Conservation (phyloP, 2,329 filamentous ascomycete genomes). For the Claviceps pusilla region DNA sequence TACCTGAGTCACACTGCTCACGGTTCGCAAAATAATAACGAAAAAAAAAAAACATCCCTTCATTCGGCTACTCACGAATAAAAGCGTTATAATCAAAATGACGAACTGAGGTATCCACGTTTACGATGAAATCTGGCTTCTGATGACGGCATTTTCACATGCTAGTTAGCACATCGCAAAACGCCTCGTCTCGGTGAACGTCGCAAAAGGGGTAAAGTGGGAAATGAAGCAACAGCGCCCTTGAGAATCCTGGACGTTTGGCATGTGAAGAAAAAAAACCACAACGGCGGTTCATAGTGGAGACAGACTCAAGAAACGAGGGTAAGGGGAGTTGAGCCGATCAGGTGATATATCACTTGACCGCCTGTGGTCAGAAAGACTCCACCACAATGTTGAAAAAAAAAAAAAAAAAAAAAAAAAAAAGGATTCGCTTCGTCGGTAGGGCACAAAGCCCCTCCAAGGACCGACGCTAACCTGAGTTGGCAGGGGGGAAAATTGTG, state of each 20-base stretch:
- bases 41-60: no score
- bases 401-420: not conserved
- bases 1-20: not conserved
- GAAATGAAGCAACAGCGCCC: no score
- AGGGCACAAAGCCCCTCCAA: slow-evolving; percentile 22
- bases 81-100: no score
- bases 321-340: not conserved
- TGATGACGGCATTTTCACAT: not conserved
- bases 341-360: slow-evolving; percentile 7
- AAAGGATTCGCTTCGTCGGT: slow-evolving; percentile 7
- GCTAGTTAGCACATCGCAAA: not conserved
- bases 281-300: not conserved
- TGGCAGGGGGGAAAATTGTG: slow-evolving; percentile 16
- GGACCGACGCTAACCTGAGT: slow-evolving; percentile 11
- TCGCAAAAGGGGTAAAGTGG: not conserved
- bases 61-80: not conserved
- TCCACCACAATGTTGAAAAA: not conserved
- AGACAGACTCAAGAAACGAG: not conserved
- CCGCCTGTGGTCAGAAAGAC: no score
- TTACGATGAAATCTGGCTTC: not conserved
- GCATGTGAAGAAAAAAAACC: not conserved
- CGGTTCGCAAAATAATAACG: not conserved
- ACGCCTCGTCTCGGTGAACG: not conserved
- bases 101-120: no score
- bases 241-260: not conserved